Evolutionary conservation across 148 eudicot species (phyloP), one percentile per base, ranked within the genome.

Genomic region (Euryodendron excelsum): DNA sequence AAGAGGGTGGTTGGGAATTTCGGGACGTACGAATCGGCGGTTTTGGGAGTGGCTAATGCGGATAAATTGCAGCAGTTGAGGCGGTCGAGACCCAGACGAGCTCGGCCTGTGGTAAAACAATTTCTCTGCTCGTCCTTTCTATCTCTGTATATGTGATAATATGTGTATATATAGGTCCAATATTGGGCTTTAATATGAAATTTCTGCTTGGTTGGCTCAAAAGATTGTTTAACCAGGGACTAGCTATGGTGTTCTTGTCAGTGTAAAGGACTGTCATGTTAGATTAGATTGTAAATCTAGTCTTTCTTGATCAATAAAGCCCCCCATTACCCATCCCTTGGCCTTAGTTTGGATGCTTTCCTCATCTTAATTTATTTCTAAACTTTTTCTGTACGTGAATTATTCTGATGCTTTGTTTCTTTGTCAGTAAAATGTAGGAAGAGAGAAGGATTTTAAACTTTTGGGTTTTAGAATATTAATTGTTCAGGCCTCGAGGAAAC

Each of bases 11-110:
- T 88, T 39, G 95, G 92, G 50, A 94, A 94, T 84, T 83, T 87
- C 45, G 97, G 87, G 68, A 94, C 97, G 5, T 94, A 80, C 82
- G 97, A 94, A 47, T 86, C 90, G 31, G 98, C 98, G 55, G 94
- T 94, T 78, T 82, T 91, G 56, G 95, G 98, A 6, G 94, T 92
- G 75, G 97, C 97, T 2, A 92, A 94, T 88, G 87, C 85, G 11
- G 87, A 86, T 21, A 78, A 59, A 50, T 78, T 94, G 84, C 50
- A 68, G 73, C 79, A 83, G 45, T 75, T 91, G 79, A 81, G 98
- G 78, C 80, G 79, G 80, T 87, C 95, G 33, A 85, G 95, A 28
- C 90, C 95, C 8, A 86, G 78, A 76, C 74, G 80, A 45, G 33
- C 91, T 47, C 82, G 93, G 36, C 95, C 95, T 45, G 81, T 52